Conservation (phyloP, 2,329 filamentous ascomycete species). For the Fusarium sp. region DNA sequence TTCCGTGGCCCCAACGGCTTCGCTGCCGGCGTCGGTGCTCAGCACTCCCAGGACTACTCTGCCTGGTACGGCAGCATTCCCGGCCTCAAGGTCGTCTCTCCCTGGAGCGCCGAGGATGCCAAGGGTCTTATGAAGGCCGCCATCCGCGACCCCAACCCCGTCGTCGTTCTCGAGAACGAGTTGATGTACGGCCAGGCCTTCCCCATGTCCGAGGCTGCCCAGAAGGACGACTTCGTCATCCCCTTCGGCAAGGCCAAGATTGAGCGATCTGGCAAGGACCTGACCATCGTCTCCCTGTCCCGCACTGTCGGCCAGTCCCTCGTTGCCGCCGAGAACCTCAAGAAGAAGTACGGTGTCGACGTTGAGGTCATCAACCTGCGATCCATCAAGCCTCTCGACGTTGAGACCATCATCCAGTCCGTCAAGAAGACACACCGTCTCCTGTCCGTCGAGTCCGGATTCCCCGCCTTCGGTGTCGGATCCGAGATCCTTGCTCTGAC, state of each 20-base stretch:
- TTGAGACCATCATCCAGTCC: constrained; percentile 94
- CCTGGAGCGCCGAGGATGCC: constrained; percentile 97
- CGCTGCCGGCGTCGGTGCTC: constrained; percentile 91
- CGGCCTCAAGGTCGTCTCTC: constrained; percentile 94
- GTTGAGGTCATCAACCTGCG: constrained; percentile 98
- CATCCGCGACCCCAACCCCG: constrained; percentile 97
- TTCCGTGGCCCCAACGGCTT: constrained; percentile 99
- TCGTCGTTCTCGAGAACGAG: constrained; percentile 91
- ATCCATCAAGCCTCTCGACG: constrained; percentile 94
- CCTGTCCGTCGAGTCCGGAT: constrained; percentile 93
- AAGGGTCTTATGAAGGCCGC: constrained; percentile 98
- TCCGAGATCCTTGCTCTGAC: constrained; percentile 93
- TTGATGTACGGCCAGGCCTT: constrained; percentile 92
- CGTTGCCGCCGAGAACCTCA: constrained; percentile 87
- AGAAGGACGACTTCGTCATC: constrained; percentile 95
- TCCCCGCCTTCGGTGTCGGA: constrained; percentile 92
- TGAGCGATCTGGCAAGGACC: constrained; percentile 93
- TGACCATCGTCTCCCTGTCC: constrained; percentile 94
- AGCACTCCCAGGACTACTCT: constrained; percentile 99
- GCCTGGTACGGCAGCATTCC: constrained; percentile 99
- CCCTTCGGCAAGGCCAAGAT: constrained; percentile 99
- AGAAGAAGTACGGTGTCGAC: constrained; percentile 96
- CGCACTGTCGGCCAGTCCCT: constrained; percentile 95
- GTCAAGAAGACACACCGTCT: constrained; percentile 98
- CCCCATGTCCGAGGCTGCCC: constrained; percentile 96